A percentile compares a stretch with the other conserved stretches of the same genome.
Conservation (phyloP, 495 filamentous ascomycete species). For the Penicillium riverlandense region DNA sequence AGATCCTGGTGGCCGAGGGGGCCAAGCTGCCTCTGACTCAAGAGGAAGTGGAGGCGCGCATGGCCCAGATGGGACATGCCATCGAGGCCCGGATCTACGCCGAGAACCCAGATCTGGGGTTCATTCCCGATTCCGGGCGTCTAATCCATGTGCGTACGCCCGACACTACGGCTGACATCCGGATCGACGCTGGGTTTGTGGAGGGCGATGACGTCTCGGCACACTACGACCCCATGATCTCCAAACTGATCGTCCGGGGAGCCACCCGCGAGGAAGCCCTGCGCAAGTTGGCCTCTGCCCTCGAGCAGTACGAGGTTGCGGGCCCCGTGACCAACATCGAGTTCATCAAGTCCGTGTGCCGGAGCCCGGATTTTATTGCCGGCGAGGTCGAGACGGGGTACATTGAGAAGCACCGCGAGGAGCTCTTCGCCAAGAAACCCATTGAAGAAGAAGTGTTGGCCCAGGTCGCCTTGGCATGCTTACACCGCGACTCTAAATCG, state of each 20-base stretch:
- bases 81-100: conserved; percentile 97
- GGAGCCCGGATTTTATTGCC: conserved; percentile 70
- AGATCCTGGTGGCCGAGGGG: conserved; percentile 87
- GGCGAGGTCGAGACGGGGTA: conserved; percentile 95
- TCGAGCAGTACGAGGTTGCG: conserved; percentile 88
- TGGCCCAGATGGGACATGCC: conserved; percentile 70
- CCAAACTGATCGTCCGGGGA: conserved; percentile 92
- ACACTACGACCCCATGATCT: conserved; percentile 99
- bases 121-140: conserved; percentile 89
- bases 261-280: conserved; percentile 72
- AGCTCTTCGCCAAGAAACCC: conserved; percentile 53
- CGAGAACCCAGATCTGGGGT: conserved; percentile 83
- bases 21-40: conserved; percentile 81
- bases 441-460: conserved; percentile 62
- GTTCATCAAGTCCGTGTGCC: conserved; percentile 82
- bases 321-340: conserved; percentile 94
- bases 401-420: conserved; percentile 76
- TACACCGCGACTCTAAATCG: conserved; percentile 33
- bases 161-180: conserved; percentile 56
- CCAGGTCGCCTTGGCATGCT: conserved; percentile 74
- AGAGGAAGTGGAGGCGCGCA: conserved; percentile 68
- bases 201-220: conserved; percentile 87
- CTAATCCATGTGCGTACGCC: conserved; percentile 79
- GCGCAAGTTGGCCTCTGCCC: conserved; percentile 69
- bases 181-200: conserved; percentile 89